phyloP scores from a whole-genome alignment of 768 basidiomycete species.

The Pholiota molesta region DNA sequence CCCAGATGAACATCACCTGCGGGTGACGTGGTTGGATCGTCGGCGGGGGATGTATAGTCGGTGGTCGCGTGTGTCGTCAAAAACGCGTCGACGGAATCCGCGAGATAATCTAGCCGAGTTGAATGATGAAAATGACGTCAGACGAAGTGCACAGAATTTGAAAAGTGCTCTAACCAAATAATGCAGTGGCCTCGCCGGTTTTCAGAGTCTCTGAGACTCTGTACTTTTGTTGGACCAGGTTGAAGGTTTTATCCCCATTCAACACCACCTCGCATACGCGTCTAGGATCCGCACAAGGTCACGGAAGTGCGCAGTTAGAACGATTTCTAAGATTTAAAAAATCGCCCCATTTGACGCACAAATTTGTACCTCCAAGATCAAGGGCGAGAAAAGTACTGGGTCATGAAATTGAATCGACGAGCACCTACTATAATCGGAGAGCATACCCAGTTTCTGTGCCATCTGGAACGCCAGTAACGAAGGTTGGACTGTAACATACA shows the following conservation, averaged over 20 bases:
- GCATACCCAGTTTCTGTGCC: conserved; percentile 89
- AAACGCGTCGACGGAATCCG: conserved; percentile 95
- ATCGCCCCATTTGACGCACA: conserved; percentile 55
- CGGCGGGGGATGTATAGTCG: conserved; percentile 41
- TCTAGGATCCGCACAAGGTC: conserved; percentile 39
- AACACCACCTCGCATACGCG: conserved; percentile 94
- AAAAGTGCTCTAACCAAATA: conserved; percentile 68
- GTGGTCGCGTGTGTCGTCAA: conserved; percentile 61
- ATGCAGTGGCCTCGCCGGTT: conserved; percentile 81
- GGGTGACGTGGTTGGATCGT: conserved; percentile 18
- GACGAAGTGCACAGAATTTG: conserved; percentile 12
- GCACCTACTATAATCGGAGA: conserved; percentile 7
- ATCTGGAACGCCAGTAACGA: conserved; percentile 93
- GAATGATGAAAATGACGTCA: conserved; percentile 8
- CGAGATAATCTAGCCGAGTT: conserved; percentile 81
- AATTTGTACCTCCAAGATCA: conserved; percentile 96
- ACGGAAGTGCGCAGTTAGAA: conserved; percentile 11
- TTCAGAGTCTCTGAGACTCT: conserved; percentile 93
- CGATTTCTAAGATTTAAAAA: too few relatives aligned
- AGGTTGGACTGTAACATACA: conserved; percentile 70
- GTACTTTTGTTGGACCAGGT: conserved; percentile 93
- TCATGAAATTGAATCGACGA: conserved; percentile 16
- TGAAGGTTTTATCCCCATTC: conserved; percentile 89
- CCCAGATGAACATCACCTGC: conserved; percentile 63
- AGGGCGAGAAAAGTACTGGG: conserved; percentile 91